Evolutionary conservation across 805 yeast genomes (phyloP).

Genomic region (Saturnispora kantuleensis): DNA sequence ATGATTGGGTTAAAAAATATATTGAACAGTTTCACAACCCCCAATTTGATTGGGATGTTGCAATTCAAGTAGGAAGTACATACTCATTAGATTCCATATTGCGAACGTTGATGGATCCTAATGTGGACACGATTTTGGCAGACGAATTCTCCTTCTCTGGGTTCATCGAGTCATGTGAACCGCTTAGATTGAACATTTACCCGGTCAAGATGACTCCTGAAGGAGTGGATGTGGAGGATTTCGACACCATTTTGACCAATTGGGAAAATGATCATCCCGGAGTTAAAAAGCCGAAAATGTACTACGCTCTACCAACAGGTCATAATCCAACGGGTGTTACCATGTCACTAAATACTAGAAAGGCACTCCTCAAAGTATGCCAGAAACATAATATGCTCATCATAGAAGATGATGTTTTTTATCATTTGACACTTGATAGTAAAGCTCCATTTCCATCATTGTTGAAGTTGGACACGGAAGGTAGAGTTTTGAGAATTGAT

Average conservation of each 20-base stretch:
- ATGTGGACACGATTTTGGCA: slow-evolving; percentile 62
- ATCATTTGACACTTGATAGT: slow-evolving; percentile 48
- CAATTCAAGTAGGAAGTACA: slow-evolving; percentile 79
- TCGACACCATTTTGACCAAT: slow-evolving; percentile 49
- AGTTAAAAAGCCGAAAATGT: slow-evolving; percentile 40
- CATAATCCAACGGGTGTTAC: slow-evolving; percentile 84
- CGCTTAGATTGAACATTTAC: slow-evolving; percentile 55
- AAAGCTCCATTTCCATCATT: slow-evolving; percentile 46
- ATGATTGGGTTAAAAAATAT: slow-evolving; percentile 34
- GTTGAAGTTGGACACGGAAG: slow-evolving; percentile 61
- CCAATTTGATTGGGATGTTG: slow-evolving; percentile 59
- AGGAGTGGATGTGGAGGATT: slow-evolving; percentile 67
- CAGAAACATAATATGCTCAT: slow-evolving; percentile 60
- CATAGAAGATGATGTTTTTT: slow-evolving; percentile 83
- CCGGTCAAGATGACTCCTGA: slow-evolving; percentile 72
- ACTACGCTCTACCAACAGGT: slow-evolving; percentile 70
- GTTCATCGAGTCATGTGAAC: slow-evolving; percentile 71
- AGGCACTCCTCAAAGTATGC: slow-evolving; percentile 48
- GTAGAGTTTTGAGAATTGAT: slow-evolving; percentile 71
- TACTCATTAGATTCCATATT: slow-evolving; percentile 77
- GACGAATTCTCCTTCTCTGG: slow-evolving; percentile 82
- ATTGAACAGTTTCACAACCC: slow-evolving; percentile 34
- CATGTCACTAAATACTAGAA: slow-evolving; percentile 47
- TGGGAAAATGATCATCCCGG: slow-evolving; percentile 49
- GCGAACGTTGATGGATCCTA: slow-evolving; percentile 66